phyloP scores from a whole-genome alignment of 2,329 filamentous ascomycete genomes.

The Botrytis tulipae region DNA sequence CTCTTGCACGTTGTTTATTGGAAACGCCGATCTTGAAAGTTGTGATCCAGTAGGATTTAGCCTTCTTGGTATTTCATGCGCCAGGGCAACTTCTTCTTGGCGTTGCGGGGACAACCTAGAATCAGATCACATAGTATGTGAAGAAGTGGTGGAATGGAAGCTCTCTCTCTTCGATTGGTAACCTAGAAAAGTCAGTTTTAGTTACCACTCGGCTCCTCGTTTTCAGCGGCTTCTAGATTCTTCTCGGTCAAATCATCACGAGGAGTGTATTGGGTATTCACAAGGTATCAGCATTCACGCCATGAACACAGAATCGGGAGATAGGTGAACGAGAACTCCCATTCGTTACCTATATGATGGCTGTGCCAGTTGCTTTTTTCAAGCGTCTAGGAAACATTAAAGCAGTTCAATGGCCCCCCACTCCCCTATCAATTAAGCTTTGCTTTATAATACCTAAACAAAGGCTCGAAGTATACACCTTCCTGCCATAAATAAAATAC shows the following conservation, averaged over 20 bases:
- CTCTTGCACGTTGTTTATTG: not conserved
- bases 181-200: not conserved
- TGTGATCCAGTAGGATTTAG: not conserved
- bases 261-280: not conserved
- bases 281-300: not conserved
- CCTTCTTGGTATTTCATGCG: not conserved
- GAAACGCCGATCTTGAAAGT: not conserved
- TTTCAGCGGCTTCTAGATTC: not conserved
- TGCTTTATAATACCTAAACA: not conserved
- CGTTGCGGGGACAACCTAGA: not conserved
- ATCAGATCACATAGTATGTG: not conserved
- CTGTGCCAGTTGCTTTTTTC: not conserved
- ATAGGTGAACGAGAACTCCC: not conserved
- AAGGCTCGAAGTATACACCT: not conserved
- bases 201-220: not conserved
- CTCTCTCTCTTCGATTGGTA: not conserved
- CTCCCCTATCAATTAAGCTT: not conserved
- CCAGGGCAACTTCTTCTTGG: not conserved
- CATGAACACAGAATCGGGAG: not conserved
- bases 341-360: not conserved
- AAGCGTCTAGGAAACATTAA: not conserved
- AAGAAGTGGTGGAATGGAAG: not conserved
- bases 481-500: not conserved
- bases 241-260: not conserved
- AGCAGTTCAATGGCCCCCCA: not conserved